A percentile compares a stretch with the other conserved stretches of the same genome.
Evolutionary conservation across 345 rosid genomes (phyloP).

Genomic region (Luvunga scandens): DNA sequence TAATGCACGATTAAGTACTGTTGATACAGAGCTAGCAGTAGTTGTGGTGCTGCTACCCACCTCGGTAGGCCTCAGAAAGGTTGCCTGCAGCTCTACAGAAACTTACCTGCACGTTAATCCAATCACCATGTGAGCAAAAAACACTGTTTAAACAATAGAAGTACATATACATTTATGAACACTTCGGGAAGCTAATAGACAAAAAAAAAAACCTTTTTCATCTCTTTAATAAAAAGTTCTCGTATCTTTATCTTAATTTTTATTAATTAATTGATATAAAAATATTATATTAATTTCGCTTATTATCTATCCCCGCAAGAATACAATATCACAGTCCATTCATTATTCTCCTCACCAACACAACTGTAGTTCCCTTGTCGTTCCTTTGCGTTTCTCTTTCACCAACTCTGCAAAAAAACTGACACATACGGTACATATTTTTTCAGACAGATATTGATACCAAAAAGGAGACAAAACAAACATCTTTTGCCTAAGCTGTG

Average conservation of each 20-base stretch:
- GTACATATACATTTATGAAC: too few species aligned
- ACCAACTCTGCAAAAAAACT: conserved; percentile 31
- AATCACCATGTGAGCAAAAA: background rate
- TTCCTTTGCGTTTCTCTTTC: conserved; percentile 27
- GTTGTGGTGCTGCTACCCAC: background rate
- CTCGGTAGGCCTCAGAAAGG: background rate
- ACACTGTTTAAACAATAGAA: background rate
- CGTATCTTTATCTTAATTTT: background rate
- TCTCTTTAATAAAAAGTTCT: background rate
- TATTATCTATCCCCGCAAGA: background rate
- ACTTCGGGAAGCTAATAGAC: background rate
- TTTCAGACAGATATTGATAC: background rate
- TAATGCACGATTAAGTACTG: background rate
- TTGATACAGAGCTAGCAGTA: background rate
- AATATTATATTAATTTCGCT: background rate
- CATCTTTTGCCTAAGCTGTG: background rate
- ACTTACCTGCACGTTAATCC: conserved; percentile 3
- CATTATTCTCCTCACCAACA: background rate
- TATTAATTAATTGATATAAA: background rate
- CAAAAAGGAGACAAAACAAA: conserved; percentile 5
- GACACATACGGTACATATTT: background rate
- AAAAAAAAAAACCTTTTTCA: background rate
- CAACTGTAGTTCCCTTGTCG: conserved; percentile 2
- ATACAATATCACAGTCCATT: background rate
- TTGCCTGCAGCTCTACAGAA: background rate